These are phyloP conservation scores for Sporothrix euskadiensis DNA, from an alignment of 2,329 filamentous ascomycete species.

Conservation along the genomic window DNA sequence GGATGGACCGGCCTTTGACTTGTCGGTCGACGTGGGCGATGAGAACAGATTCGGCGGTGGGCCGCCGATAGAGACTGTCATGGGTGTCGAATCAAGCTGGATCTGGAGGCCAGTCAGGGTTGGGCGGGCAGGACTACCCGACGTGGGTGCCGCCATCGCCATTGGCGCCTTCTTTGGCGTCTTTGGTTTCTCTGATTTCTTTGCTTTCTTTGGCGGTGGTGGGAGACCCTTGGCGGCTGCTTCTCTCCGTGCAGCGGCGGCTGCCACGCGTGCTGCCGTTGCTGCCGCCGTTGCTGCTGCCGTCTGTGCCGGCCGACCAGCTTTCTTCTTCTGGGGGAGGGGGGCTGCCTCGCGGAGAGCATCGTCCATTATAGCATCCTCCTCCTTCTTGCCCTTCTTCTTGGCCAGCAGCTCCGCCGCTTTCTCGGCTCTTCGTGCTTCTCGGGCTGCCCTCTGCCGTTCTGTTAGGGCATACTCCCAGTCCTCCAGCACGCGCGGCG, in stretches of 20 bases:
- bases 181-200: background rate
- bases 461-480: slow-evolving; percentile 54
- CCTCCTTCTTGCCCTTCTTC: background rate
- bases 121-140: too few relatives aligned
- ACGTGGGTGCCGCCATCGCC: too few relatives aligned
- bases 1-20: slow-evolving; percentile 12
- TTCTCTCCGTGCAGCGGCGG: background rate
- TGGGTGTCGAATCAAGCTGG: slow-evolving; percentile 13
- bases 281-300: background rate
- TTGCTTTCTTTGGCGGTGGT: background rate
- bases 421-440: background rate
- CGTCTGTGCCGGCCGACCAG: background rate
- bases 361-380: background rate
- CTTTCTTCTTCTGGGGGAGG: background rate
- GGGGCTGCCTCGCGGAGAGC: background rate
- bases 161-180: background rate
- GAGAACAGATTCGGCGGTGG: background rate
- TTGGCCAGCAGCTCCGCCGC: background rate
- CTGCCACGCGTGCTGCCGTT: background rate
- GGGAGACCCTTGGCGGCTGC: background rate
- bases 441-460: slow-evolving; percentile 39
- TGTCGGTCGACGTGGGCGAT: background rate
- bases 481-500: slow-evolving; percentile 55
- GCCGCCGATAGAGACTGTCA: background rate
- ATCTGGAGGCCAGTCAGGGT: background rate